Base-by-base conservation (phyloP, 2,329 filamentous ascomycete genomes). In the Annulohypoxylon truncatum region DNA sequence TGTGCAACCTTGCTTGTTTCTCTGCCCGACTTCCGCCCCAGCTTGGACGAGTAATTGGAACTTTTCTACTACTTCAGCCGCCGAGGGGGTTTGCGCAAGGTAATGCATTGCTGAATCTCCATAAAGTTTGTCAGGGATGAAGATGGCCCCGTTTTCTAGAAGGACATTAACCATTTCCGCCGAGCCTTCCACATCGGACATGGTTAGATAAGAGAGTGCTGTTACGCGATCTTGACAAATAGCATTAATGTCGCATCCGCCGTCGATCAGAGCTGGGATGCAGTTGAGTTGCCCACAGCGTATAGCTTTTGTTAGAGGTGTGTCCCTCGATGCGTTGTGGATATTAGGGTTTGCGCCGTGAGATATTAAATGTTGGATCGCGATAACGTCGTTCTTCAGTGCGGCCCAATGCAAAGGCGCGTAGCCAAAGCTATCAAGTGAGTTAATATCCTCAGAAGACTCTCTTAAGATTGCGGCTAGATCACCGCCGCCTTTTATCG, bases 371-470 rank as follows among this genome's bases (percentile, higher is more conserved):
- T 18, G 29, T 47, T 8, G 38, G 8, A 61, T 54, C 2, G 40
- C 44, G 2, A 8, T 6, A 13, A 2, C 33, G 48, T 64, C 20
- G 1, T 15, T 2, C 1, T 15, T 2, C 1, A 4, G 0, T 26
- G 51, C 31, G 2, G 65, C 65, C 47, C 42, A 40, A 40, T 67
- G 56, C n/a, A 64, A 50, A 51, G 65, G 61, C 12, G 61, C 3
- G 1, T 2, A 3, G 10, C 61, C 61, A 20, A 26, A 31, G 12
- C 40, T 7, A 40, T 67, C 47, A 20, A 58, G 28, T 13, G 28
- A 28, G 15, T 64, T 18, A 31, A 64, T 58, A 10, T 26, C 33
- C 26, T 61, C 65, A 2, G 57, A 22, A 20, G 20, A 64, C 5
- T 65, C 24, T 4, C 47, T 15, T n/a, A 67, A 8, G 26, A 46